Base-by-base conservation (phyloP, 257 asterid genomes). In the Solanum dulcamara region DNA sequence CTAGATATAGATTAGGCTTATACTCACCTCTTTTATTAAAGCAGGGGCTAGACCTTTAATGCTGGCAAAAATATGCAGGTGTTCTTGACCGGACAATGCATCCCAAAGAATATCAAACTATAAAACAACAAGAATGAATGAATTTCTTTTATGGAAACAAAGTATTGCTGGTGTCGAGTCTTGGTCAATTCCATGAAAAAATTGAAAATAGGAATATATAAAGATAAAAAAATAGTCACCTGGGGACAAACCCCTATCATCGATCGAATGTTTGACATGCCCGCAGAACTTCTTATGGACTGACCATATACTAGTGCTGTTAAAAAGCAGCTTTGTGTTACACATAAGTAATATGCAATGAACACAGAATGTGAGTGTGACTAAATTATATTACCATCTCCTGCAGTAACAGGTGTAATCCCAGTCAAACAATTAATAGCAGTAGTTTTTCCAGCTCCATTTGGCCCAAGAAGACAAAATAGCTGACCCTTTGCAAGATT, bases 361-460 rank as follows among this genome's bases (percentile, higher is more conserved):
- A 70, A n/a, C 55, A 84, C 38, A 59, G 28, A 84, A 66, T 59
- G 60, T 12, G 38, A 33, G 68, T 33, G 5, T 46, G 83, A 30
- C 28, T 11, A 88, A 62, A 48, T 57, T 55, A 38, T 84, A 92
- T 90, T 92, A 96, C 99, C 99, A 91, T 96, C 99, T 88, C 99
- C 99, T 71, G 90, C 88, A 60, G 96, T 94, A 83, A 93, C 97
- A 22, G 98, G 98, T 46, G 98, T 93, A 86, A 93, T 91, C 85
- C 99, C 99, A 79, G 98, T 96, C 92, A 96, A 91, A 87, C 99
- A 96, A 88, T 91, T 94, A 66, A 96, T 96, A 35, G 92, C 88
- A 72, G 99, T 96, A 85, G 99, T 96, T 91, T 96, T 96, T 59
- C 99, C 99, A 84, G 99, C 98, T 85, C 98, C 99, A 88, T 96